These are phyloP conservation scores for Linum lewisii DNA, from an alignment of 345 rosid genomes.

Conservation along the genomic window DNA sequence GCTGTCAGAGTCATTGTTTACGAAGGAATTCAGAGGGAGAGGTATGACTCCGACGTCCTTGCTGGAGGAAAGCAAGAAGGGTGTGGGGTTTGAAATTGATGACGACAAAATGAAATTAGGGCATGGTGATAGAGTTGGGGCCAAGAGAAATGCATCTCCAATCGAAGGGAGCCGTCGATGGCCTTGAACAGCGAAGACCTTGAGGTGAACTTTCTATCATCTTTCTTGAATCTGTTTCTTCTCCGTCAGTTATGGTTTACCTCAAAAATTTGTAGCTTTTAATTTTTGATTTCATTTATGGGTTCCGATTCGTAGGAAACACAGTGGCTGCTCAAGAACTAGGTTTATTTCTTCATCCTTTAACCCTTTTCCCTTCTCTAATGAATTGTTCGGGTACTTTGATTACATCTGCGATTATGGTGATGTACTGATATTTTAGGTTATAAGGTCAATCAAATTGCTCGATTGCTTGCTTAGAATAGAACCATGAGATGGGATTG, in stretches of 20 bases:
- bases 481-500: neutral
- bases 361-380: neutral
- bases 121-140: too few relatives aligned
- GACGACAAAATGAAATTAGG: too few relatives aligned
- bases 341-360: too few relatives aligned
- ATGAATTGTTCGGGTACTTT: too few relatives aligned
- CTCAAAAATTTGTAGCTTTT: neutral
- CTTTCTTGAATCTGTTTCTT: neutral
- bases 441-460: neutral
- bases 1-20: constrained; percentile 81
- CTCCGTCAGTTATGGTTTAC: neutral
- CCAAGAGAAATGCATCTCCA: too few relatives aligned
- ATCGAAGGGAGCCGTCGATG: too few relatives aligned
- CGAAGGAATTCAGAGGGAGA: constrained; percentile 86
- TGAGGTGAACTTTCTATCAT: constrained; percentile 29
- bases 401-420: neutral
- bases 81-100: constrained; percentile 33
- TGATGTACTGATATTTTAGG: neutral
- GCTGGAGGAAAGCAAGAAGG: constrained; percentile 51
- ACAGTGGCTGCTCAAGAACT: constrained; percentile 99
- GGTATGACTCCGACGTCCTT: constrained; percentile 86
- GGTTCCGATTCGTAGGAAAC: constrained; percentile 50
- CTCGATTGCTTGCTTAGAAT: neutral
- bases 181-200: too few relatives aligned
- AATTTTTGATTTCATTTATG: neutral